Evolutionary conservation across 306 rosid genomes (phyloP), one percentile per base, ranked within the genome.

Genomic region (Abrus pulchellus): DNA sequence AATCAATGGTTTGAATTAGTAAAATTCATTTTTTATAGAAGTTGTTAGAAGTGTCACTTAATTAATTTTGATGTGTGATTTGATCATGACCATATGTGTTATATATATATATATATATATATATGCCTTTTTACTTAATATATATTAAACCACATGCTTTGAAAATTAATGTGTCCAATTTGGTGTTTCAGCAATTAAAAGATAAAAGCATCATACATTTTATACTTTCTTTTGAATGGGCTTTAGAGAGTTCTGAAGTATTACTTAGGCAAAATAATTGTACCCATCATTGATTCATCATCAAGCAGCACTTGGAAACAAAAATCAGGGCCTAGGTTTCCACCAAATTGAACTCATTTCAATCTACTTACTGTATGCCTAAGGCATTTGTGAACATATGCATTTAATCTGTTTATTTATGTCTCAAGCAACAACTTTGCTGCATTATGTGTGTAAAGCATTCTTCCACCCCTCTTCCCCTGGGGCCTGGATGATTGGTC

Each of bases 401-500:
- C 30, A 41, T 68, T 52, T 82, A 41, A 62, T 70, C 27, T 13
- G 40, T 52, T 65, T 59, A 10, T 47, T 41, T 13, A 49, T 29
- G 7, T 83, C 47, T 38, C 30, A 64, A 71, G 56, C 32, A 50
- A 8, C 47, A 7, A 6, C 8, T 57, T 68, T 40, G 8, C 33
- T 61, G 60, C 29, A 66, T 74, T 59, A 44, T 13, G 48, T 40
- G 36, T 60, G 9, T 5, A 52, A 3, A 12, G 7, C 32, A 55
- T 60, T 64, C 12, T 59, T 67, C 14, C 50, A 20, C 20, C 20
- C 20, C 20, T 20, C 20, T 20, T 20, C 20, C 20, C 20, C 20
- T 20, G 20, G 20, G 20, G 20, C 20, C 20, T 8, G 38, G 67
- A 49, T 54, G 79, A 41, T 47, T 81, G 47, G 81, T 65, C 59